A percentile compares a stretch with the other conserved stretches of the same genome.
Evolutionary conservation across 768 basidiomycete species (phyloP).

Genomic region (Boletus patriciae): DNA sequence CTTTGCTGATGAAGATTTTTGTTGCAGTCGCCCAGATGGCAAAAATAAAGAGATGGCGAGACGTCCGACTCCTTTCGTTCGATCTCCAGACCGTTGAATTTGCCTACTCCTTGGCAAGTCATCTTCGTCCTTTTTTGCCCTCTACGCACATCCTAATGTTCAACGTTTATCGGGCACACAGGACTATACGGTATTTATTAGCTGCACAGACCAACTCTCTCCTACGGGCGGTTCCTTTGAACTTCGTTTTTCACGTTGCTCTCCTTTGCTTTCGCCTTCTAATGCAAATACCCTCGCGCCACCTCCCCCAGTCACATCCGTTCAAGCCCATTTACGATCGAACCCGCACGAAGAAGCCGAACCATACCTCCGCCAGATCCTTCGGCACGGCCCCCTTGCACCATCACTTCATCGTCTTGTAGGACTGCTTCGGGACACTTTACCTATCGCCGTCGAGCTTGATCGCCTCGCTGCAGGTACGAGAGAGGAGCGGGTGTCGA

Average conservation of each 20-base stretch:
- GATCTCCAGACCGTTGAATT: constrained; percentile 93
- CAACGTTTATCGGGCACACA: constrained; percentile 21
- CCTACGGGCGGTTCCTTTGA: constrained; percentile 69
- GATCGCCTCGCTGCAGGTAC: constrained; percentile 48
- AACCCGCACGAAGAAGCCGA: constrained; percentile 84
- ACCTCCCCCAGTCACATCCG: constrained; percentile 34
- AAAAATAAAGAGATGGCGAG: constrained; percentile 65
- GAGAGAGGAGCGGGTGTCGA: constrained; percentile 22
- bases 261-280: constrained; percentile 7
- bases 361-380: constrained; percentile 66
- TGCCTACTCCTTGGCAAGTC: constrained; percentile 63
- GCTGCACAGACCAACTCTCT: constrained; percentile 74
- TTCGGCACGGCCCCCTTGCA: constrained; percentile 67
- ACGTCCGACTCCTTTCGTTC: constrained; percentile 83
- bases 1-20: background rate
- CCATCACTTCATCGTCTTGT: constrained; percentile 67
- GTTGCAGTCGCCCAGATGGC: constrained; percentile 78
- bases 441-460: constrained; percentile 74
- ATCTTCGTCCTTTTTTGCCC: background rate
- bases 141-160: background rate
- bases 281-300: constrained; percentile 24
- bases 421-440: constrained; percentile 67
- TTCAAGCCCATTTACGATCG: constrained; percentile 21
- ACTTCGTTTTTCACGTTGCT: constrained; percentile 64
- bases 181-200: constrained; percentile 78